phyloP scores from a whole-genome alignment of 169 alveolate species.

The Cryptosporidium meleagridis region DNA sequence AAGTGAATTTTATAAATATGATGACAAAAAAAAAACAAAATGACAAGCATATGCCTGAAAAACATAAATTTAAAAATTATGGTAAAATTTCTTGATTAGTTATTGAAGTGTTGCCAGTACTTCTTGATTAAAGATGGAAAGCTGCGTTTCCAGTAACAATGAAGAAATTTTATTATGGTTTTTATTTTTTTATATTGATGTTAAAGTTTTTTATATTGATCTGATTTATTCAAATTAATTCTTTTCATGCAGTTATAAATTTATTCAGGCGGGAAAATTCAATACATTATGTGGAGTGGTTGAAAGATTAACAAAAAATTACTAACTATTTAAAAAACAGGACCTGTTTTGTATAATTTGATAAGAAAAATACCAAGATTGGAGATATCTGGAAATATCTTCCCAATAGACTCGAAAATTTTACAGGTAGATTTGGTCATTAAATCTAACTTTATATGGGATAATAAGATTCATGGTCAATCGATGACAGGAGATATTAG shows the following conservation, averaged over 20 bases:
- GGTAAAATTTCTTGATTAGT: conserved; percentile 21
- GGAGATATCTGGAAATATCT: conserved; percentile 12
- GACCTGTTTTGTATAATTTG: conserved; percentile 55
- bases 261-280: background rate
- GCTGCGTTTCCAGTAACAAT: background rate
- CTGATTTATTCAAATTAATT: background rate
- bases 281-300: background rate
- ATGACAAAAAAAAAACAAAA: conserved; percentile 39
- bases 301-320: background rate
- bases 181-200: conserved; percentile 12
- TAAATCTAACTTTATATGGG: conserved; percentile 96
- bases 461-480: conserved; percentile 79
- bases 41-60: conserved; percentile 76
- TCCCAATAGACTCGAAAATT: conserved; percentile 26
- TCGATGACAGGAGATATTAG: conserved; percentile 32
- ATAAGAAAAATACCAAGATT: conserved; percentile 58
- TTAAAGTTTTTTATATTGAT: background rate
- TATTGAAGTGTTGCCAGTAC: background rate
- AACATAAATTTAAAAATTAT: background rate
- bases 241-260: background rate
- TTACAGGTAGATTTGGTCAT: conserved; percentile 72
- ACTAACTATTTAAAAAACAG: background rate
- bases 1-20: conserved; percentile 72
- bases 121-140: conserved; percentile 73
- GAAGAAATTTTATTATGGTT: background rate